Percentiles rank a stretch among this genome's conserved stretches.
Evolutionary conservation across 768 basidiomycete species (phyloP).

Genomic region (Hypsizygus marmoreus): DNA sequence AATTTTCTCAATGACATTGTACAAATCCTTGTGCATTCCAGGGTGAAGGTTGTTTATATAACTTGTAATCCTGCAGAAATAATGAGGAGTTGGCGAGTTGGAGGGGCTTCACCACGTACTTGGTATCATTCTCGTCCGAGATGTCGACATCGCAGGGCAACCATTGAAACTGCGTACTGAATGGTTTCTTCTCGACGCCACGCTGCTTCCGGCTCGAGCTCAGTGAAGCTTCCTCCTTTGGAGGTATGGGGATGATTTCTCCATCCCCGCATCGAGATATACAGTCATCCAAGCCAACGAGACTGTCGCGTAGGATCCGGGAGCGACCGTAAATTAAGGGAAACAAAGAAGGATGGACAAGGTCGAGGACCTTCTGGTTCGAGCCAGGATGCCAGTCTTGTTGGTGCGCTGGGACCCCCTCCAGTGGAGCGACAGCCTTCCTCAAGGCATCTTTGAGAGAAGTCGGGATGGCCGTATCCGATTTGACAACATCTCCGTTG

Average conservation of each 20-base stretch:
- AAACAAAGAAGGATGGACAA: constrained; percentile 45
- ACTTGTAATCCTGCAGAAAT: constrained; percentile 27
- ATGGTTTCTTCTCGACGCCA: background rate
- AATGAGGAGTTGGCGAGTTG: background rate
- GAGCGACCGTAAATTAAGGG: constrained; percentile 33
- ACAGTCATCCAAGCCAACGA: constrained; percentile 17
- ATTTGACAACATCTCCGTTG: constrained; percentile 25
- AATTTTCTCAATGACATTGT: constrained; percentile 26
- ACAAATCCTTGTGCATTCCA: constrained; percentile 22
- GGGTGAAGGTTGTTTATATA: constrained; percentile 49
- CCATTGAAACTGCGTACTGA: constrained; percentile 20
- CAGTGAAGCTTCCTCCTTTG: background rate
- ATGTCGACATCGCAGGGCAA: constrained; percentile 31
- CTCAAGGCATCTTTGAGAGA: constrained; percentile 19
- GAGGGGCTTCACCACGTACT: constrained; percentile 10
- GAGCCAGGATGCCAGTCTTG: constrained; percentile 47
- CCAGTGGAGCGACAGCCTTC: constrained; percentile 24
- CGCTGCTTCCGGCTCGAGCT: background rate
- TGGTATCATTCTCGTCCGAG: constrained; percentile 16
- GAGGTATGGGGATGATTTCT: constrained; percentile 7
- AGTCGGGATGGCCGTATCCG: constrained; percentile 27
- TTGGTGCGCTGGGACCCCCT: constrained; percentile 31
- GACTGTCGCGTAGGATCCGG: constrained; percentile 9
- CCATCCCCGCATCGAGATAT: constrained; percentile 18
- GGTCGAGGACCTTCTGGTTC: constrained; percentile 40